Evolutionary conservation across 116 monocot genomes (phyloP).

Genomic region (Cymodocea nodosa): DNA sequence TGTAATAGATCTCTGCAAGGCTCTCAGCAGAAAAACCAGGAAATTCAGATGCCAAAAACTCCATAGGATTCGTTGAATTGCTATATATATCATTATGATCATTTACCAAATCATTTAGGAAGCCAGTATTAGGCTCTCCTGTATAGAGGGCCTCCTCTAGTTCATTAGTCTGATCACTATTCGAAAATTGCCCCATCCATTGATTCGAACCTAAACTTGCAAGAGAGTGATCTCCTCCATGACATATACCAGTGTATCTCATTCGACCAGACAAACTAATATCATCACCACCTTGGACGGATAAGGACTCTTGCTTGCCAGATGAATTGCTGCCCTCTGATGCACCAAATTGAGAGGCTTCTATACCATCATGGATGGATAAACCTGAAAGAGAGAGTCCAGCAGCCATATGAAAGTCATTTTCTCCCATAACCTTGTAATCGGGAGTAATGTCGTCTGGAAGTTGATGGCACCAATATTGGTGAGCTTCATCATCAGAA

Average conservation of each 20-base stretch:
- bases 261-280: neutral
- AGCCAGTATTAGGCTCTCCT: neutral
- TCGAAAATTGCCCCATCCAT: conserved; percentile 15
- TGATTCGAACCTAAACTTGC: conserved; percentile 12
- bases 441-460: conserved; percentile 56
- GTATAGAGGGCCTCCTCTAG: neutral
- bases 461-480: conserved; percentile 25
- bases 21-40: conserved; percentile 73
- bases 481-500: conserved; percentile 77
- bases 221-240: conserved; percentile 21
- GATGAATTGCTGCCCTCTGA: conserved; percentile 15
- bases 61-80: conserved; percentile 32
- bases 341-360: conserved; percentile 20
- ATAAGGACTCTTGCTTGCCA: conserved; percentile 10
- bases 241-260: conserved; percentile 24
- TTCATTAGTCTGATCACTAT: conserved; percentile 1
- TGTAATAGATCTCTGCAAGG: conserved; percentile 71
- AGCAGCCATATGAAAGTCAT: conserved; percentile 21
- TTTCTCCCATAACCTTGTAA: conserved; percentile 38
- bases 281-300: conserved; percentile 11
- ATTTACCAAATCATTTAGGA: conserved; percentile 6
- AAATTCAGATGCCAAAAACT: conserved; percentile 61
- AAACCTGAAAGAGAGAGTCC: conserved; percentile 43
- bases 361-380: conserved; percentile 39
- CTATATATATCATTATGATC: conserved; percentile 10